Base-by-base conservation (phyloP, 495 filamentous ascomycete genomes). In the Bombardia bombarda region DNA sequence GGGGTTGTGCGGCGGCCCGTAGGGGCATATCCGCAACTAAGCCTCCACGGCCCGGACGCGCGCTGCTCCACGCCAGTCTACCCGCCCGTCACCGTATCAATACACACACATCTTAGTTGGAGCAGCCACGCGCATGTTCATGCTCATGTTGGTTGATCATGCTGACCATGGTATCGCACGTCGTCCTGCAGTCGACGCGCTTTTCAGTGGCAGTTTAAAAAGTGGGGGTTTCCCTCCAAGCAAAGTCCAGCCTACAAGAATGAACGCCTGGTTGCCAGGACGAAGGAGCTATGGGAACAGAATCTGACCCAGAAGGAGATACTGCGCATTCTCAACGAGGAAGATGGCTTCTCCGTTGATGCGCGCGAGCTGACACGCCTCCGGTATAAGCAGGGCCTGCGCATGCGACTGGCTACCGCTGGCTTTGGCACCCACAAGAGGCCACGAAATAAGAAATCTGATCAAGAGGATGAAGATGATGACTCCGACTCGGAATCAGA, bases 221-320 rank as follows among this genome's bases (percentile, higher is more conserved):
- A 77, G 58, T 92, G 86, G 86, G 72, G 74, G 0, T 92, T 90
- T 46, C 86, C 86, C 3, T 75, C 69, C 45, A 86, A 84, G 57
- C 77, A 80, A 47, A 81, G 78, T 48, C 80, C 78, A 8, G 76
- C 76, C 4, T 80, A 83, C 58, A 82, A 81, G 53, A 83, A 86
- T 53, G 60, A 67, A 19, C 65, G 62, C 10, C 72, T 92, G 8
- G 76, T 85, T 16, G 74, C 69, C 3, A 74, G 86, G 1, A 73
- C 87, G 32, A 77, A 78, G 46, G 72, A 87, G 67, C 75, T 92
- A 47, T 92, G 86, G 85, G 80, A 84, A 54, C 64, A 65, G 25
- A 90, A 90, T 48, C 68, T 73, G 3, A 71, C 61, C 28, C 83
- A 86, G 50, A 74, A 74, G 43, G 77, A 86, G 38, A 92, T 92